Conservation (phyloP, 495 filamentous ascomycete genomes). For the Rusavskia elegans region DNA sequence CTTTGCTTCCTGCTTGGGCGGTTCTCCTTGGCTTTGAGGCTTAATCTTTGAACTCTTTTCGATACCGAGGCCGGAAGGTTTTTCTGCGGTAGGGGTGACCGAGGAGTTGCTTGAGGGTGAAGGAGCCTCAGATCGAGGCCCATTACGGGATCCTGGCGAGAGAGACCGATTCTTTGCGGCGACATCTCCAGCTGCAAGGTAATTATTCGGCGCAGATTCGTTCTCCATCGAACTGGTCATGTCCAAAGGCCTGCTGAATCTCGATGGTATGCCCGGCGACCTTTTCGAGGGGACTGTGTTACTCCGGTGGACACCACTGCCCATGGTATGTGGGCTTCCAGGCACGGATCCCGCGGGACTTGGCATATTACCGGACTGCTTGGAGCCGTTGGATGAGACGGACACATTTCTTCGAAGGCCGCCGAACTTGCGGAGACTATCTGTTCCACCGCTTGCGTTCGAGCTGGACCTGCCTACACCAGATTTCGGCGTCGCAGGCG, state of each 20-base stretch:
- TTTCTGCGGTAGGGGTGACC: conserved; percentile 3
- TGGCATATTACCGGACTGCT: conserved; percentile 49
- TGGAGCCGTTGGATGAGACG: conserved; percentile 51
- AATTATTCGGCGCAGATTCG: conserved; percentile 17
- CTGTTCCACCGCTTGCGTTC: conserved; percentile 70
- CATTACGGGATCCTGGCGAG: conserved; percentile 3
- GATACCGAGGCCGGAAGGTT: conserved; percentile 1
- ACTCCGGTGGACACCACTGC: conserved; percentile 64
- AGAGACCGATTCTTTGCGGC: neutral
- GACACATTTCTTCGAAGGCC: conserved; percentile 75
- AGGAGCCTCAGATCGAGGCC: neutral
- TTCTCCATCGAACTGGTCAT: conserved; percentile 18
- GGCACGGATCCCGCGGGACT: conserved; percentile 58
- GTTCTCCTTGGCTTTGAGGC: conserved; percentile 16
- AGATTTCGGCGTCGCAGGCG: conserved; percentile 30
- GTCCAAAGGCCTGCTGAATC: conserved; percentile 28
- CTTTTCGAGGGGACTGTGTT: conserved; percentile 93
- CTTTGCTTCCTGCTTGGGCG: conserved; percentile 4
- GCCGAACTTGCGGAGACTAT: conserved; percentile 67
- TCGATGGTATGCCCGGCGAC: conserved; percentile 52
- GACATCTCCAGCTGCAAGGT: conserved; percentile 9
- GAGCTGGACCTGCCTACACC: conserved; percentile 63
- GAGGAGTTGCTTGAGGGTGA: conserved; percentile 3
- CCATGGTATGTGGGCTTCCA: conserved; percentile 26
- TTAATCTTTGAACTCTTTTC: neutral